Evolutionary conservation across 306 rosid species (phyloP).

Genomic region (Quercus engelmannii): DNA sequence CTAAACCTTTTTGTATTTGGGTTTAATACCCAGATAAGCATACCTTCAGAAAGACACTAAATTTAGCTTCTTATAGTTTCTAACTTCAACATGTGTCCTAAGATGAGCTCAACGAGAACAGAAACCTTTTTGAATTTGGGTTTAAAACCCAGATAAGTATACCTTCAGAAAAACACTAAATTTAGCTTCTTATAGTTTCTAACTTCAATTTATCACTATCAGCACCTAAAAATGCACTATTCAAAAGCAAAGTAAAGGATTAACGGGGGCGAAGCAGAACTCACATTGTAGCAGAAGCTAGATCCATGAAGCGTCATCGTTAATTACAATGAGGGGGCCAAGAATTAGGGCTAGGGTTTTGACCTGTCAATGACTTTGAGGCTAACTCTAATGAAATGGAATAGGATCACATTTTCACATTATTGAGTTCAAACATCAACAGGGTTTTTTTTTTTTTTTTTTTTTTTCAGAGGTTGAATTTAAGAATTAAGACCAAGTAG

Average conservation of each 20-base stretch:
- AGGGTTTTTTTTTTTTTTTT: too few species aligned
- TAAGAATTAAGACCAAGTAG: too few species aligned
- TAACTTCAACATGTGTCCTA: background rate
- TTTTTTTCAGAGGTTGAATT: too few species aligned
- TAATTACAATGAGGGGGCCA: too few species aligned
- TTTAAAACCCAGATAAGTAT: background rate
- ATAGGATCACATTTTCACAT: too few species aligned
- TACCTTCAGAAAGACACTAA: background rate
- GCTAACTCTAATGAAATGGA: background rate
- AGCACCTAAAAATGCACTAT: background rate
- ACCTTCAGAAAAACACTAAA: background rate
- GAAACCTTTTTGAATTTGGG: too few species aligned
- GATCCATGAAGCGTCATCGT: conserved; percentile 39
- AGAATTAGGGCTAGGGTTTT: conserved; percentile 5
- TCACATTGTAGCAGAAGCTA: conserved; percentile 29
- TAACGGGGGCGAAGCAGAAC: background rate
- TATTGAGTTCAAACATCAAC: too few species aligned
- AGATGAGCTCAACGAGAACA: too few species aligned
- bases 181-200: background rate
- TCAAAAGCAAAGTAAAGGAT: background rate
- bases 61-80: background rate
- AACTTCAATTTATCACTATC: background rate
- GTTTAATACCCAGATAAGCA: background rate
- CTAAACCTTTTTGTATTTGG: too few species aligned
- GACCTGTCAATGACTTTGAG: background rate